These are phyloP conservation scores for Suaeda aralocaspica DNA, from an alignment of 148 eudicot genomes.

Conservation along the genomic window DNA sequence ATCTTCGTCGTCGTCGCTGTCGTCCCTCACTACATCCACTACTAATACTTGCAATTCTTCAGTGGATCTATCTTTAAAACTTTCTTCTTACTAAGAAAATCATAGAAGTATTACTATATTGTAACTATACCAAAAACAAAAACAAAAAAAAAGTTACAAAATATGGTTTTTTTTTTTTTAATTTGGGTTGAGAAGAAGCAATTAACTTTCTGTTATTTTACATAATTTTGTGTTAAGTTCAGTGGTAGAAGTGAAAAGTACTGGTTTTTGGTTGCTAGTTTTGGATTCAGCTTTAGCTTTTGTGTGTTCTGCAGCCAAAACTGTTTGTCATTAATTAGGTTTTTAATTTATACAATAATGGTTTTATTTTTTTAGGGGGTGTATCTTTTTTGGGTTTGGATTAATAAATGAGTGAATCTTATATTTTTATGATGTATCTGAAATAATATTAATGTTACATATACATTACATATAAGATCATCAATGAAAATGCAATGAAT, in stretches of 20 bases:
- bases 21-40: conserved; percentile 30
- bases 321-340: conserved; percentile 21
- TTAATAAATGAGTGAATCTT: conserved; percentile 12
- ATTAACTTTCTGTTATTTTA: conserved; percentile 35
- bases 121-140: not conserved
- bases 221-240: conserved; percentile 21
- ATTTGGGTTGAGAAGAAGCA: conserved; percentile 2
- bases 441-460: not conserved
- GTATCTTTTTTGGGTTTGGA: conserved; percentile 15
- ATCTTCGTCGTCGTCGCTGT: conserved; percentile 28
- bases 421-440: not conserved
- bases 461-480: not conserved
- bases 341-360: not conserved
- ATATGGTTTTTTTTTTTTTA: not conserved
- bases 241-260: conserved; percentile 23
- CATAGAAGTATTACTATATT: not conserved
- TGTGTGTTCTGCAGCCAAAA: conserved; percentile 15
- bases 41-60: conserved; percentile 20
- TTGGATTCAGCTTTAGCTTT: conserved; percentile 17
- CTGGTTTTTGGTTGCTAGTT: conserved; percentile 21
- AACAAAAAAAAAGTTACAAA: not conserved
- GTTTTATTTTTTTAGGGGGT: not conserved
- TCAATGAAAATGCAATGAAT: conserved; percentile 3
- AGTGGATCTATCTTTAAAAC: conserved; percentile 72
- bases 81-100: conserved; percentile 16